phyloP scores from a whole-genome alignment of 2,329 filamentous ascomycete species.

The Claviceps cyperi region DNA sequence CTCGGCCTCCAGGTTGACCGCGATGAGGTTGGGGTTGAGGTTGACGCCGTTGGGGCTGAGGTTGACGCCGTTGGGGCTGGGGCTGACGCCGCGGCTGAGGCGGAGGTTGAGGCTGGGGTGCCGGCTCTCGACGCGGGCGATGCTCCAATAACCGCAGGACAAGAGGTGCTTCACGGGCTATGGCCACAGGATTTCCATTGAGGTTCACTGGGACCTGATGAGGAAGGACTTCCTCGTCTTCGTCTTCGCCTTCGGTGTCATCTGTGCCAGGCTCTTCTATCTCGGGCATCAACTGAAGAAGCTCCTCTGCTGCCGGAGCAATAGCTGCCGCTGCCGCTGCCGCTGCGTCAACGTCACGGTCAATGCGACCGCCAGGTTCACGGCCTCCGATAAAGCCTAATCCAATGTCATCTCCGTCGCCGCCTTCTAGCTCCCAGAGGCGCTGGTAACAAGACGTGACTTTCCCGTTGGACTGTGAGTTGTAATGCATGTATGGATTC shows the following conservation, averaged over 20 bases:
- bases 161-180: slow-evolving; percentile 42
- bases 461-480: slow-evolving; percentile 38
- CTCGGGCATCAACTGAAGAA: background rate
- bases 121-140: slow-evolving; percentile 14
- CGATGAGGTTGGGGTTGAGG: background rate
- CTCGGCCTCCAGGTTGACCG: background rate
- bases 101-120: slow-evolving; percentile 1
- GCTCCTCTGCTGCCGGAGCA: background rate
- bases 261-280: slow-evolving; percentile 10
- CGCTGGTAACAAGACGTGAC: slow-evolving; percentile 63
- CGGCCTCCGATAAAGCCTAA: slow-evolving; percentile 28
- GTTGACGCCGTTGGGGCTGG: background rate
- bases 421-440: slow-evolving; percentile 78
- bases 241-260: slow-evolving; percentile 10
- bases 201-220: slow-evolving; percentile 13
- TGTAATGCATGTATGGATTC: slow-evolving; percentile 86
- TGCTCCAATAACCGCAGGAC: slow-evolving; percentile 38
- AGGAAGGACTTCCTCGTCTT: slow-evolving; percentile 11
- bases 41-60: background rate
- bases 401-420: slow-evolving; percentile 48
- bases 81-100: background rate
- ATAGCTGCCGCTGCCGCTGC: background rate
- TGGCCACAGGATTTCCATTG: slow-evolving; percentile 21
- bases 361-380: background rate
- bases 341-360: background rate